These are phyloP conservation scores for Carex littledalei DNA, from an alignment of 176 grass and related monocot genomes.

Conservation along the genomic window DNA sequence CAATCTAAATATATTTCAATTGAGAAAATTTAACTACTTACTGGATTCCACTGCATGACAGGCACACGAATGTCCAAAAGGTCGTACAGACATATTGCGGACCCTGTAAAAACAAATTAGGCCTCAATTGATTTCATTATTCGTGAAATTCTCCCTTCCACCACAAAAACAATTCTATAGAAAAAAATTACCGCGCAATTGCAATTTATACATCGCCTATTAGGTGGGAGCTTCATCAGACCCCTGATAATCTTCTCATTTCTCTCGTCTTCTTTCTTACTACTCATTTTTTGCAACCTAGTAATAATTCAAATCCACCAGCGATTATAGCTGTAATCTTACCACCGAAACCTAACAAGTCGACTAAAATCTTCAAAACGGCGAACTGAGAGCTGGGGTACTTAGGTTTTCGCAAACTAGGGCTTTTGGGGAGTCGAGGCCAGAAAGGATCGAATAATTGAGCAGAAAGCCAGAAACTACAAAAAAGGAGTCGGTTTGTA, in stretches of 20 bases:
- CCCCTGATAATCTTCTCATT: slow-evolving; percentile 99
- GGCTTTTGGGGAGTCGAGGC: slow-evolving; percentile 48
- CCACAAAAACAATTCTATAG: not conserved
- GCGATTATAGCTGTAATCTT: not conserved
- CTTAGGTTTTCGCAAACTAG: slow-evolving; percentile 41
- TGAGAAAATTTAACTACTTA: slow-evolving; percentile 40
- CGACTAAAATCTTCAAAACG: not conserved
- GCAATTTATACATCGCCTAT: slow-evolving; percentile 96
- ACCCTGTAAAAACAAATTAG: slow-evolving; percentile 38
- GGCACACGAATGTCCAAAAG: slow-evolving; percentile 93
- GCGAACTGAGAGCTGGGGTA: slow-evolving; percentile 7
- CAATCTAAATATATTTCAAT: not conserved
- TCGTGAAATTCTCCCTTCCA: slow-evolving; percentile 1
- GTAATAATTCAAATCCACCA: not conserved
- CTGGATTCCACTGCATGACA: slow-evolving; percentile 91
- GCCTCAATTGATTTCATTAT: not conserved
- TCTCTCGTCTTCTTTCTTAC: slow-evolving; percentile 83
- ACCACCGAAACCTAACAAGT: slow-evolving; percentile 30
- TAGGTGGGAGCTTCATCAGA: slow-evolving; percentile 96
- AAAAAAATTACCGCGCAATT: slow-evolving; percentile 58
- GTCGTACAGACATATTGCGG: slow-evolving; percentile 92
- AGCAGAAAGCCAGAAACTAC: slow-evolving; percentile 18
- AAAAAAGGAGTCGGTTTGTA: slow-evolving; percentile 43
- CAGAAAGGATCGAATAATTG: slow-evolving; percentile 20
- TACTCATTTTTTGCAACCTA: slow-evolving; percentile 48